phyloP scores from a whole-genome alignment of 1,139 yeast genomes.

The Kluyveromyces sp. region DNA sequence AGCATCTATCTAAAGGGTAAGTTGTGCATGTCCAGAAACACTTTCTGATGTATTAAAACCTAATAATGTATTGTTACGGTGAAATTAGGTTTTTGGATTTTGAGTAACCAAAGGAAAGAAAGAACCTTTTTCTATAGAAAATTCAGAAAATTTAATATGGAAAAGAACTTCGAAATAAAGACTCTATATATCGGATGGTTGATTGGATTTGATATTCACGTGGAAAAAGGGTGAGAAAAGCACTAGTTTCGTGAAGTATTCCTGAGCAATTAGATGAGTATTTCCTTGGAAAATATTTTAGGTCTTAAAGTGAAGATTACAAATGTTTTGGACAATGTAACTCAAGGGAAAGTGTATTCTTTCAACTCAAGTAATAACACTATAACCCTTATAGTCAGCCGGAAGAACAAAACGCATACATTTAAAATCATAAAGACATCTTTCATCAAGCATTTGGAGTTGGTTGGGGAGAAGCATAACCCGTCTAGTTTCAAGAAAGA shows the following conservation, averaged over 20 bases:
- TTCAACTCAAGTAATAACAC: slow-evolving; percentile 41
- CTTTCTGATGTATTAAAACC: no score
- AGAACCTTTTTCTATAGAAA: neutral
- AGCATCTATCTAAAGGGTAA: no score
- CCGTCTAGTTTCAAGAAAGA: slow-evolving; percentile 23
- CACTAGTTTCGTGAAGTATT: no score
- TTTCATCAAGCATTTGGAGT: slow-evolving; percentile 49
- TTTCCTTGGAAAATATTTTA: slow-evolving; percentile 23
- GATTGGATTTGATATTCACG: neutral
- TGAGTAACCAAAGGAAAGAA: neutral
- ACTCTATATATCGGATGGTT: neutral
- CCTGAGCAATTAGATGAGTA: slow-evolving; percentile 16
- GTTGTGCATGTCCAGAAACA: no score
- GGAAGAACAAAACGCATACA: slow-evolving; percentile 27
- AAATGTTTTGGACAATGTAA: slow-evolving; percentile 49
- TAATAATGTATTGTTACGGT: no score
- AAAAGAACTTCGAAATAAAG: neutral
- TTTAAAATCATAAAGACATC: slow-evolving; percentile 51
- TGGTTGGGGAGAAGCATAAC: slow-evolving; percentile 32
- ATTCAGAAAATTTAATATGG: neutral
- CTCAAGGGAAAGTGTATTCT: slow-evolving; percentile 57
- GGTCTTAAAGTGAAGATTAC: slow-evolving; percentile 50
- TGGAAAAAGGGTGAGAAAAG: no score
- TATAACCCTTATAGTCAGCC: slow-evolving; percentile 30
- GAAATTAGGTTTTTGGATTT: neutral